Conservation (phyloP, 169 alveolate species). For the Pseudocohnilembus persalinus region DNA sequence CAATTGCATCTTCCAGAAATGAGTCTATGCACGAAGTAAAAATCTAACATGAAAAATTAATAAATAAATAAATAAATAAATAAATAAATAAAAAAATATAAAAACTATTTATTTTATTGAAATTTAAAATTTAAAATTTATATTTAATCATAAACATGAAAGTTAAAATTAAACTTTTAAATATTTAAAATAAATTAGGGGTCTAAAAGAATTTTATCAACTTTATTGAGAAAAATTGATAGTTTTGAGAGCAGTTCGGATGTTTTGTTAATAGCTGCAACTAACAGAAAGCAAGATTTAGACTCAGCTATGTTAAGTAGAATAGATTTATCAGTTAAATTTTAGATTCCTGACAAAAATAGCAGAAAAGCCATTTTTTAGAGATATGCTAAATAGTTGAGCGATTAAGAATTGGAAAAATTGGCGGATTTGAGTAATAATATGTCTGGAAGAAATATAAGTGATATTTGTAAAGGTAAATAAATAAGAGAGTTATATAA, state of each 20-base stretch:
- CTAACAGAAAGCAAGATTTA: conserved; percentile 85
- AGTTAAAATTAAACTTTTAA: neutral
- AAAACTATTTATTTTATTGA: too few species aligned
- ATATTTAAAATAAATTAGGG: conserved; percentile 83
- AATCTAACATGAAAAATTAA: neutral
- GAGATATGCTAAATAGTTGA: conserved; percentile 82
- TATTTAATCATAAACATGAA: neutral
- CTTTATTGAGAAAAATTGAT: conserved; percentile 82
- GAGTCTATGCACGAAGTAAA: neutral
- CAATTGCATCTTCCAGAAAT: conserved; percentile 79
- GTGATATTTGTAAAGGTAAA: conserved; percentile 75
- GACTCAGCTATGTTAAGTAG: conserved; percentile 86
- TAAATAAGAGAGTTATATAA: too few species aligned
- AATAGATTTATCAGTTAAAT: conserved; percentile 68
- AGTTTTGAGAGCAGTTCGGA: conserved; percentile 83
- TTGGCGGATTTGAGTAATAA: conserved; percentile 63
- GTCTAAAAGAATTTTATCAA: conserved; percentile 82
- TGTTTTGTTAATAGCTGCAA: conserved; percentile 84
- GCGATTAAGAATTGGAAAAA: conserved; percentile 49
- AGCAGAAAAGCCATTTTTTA: conserved; percentile 75
- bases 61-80: too few species aligned
- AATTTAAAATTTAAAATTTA: neutral
- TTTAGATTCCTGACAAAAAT: conserved; percentile 74
- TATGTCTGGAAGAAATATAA: conserved; percentile 74
- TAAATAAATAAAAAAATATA: too few species aligned